These are phyloP conservation scores for Aspergillus fructus DNA, from an alignment of 2,329 filamentous ascomycete genomes.

Conservation along the genomic window DNA sequence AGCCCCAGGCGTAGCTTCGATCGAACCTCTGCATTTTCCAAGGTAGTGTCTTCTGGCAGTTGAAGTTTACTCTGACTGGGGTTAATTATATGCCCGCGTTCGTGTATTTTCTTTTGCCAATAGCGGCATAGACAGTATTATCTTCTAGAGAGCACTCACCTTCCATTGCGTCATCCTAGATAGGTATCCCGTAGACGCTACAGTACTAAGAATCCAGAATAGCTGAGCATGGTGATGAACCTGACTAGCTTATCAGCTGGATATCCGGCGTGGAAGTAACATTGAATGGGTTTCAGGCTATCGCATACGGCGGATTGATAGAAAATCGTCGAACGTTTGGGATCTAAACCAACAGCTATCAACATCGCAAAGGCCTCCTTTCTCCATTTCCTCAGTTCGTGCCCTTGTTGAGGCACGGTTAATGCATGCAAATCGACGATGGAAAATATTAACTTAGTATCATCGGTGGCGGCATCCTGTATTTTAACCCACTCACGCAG, in stretches of 20 bases:
- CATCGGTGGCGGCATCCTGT: constrained; percentile 61
- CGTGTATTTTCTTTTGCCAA: not conserved
- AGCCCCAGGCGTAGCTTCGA: constrained; percentile 77
- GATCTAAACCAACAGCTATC: constrained; percentile 79
- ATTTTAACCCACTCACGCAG: constrained; percentile 81
- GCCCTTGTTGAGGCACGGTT: constrained; percentile 69
- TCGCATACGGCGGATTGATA: constrained; percentile 70
- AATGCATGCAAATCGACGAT: constrained; percentile 94
- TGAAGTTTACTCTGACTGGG: constrained; percentile 67
- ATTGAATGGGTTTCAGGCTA: not conserved
- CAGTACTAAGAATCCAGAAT: constrained; percentile 96
- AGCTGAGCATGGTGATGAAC: constrained; percentile 80
- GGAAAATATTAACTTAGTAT: constrained; percentile 72
- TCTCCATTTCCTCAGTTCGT: constrained; percentile 62
- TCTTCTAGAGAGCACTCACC: constrained; percentile 47
- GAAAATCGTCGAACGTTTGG: constrained; percentile 75
- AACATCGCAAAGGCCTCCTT: constrained; percentile 76
- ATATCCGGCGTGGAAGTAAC: not conserved
- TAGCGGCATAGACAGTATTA: not conserved
- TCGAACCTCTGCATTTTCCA: constrained; percentile 58
- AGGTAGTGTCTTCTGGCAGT: constrained; percentile 57
- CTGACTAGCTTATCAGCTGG: constrained; percentile 39
- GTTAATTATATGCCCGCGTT: constrained; percentile 6
- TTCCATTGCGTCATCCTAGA: constrained; percentile 99
- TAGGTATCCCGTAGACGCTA: constrained; percentile 89